Evolutionary conservation across 2,329 filamentous ascomycete species (phyloP).

Genomic region (Fusarium citri): DNA sequence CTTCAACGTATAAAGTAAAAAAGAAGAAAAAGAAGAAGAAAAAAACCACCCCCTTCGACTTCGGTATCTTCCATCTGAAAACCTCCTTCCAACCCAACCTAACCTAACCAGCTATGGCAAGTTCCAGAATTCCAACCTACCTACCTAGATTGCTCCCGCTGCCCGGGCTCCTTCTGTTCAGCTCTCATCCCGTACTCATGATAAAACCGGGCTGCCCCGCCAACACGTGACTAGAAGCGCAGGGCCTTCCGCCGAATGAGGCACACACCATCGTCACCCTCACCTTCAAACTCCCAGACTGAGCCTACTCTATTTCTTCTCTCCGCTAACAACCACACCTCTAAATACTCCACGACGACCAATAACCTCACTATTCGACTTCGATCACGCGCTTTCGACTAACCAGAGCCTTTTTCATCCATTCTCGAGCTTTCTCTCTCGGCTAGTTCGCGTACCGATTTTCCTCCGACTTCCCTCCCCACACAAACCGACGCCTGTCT

Average conservation of each 20-base stretch:
- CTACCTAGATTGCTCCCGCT: not conserved
- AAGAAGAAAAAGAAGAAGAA: not conserved
- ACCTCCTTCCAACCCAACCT: not conserved
- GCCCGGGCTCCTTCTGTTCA: conserved; percentile 8
- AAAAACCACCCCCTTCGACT: too few relatives aligned
- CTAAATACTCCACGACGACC: conserved; percentile 30
- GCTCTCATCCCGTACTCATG: conserved; percentile 2
- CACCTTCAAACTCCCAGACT: conserved; percentile 44
- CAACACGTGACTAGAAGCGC: conserved; percentile 50
- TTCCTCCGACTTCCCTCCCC: conserved; percentile 25
- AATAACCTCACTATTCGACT: conserved; percentile 32
- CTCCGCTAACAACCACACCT: conserved; percentile 34
- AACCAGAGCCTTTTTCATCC: conserved; percentile 17
- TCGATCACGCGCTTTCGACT: conserved; percentile 31
- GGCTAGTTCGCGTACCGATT: conserved; percentile 37
- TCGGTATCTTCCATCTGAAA: not conserved
- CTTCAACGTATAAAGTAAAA: not conserved
- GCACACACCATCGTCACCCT: conserved; percentile 48
- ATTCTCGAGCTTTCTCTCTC: conserved; percentile 30
- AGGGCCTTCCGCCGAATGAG: conserved; percentile 42
- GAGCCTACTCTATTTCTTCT: conserved; percentile 45
- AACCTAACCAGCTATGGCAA: conserved; percentile 5
- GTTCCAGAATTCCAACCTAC: conserved; percentile 3
- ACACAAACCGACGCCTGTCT: conserved; percentile 24
- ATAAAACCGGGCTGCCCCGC: conserved; percentile 47